phyloP scores from a whole-genome alignment of 2,329 filamentous ascomycete species.

The Alternaria hordeiaustralica region DNA sequence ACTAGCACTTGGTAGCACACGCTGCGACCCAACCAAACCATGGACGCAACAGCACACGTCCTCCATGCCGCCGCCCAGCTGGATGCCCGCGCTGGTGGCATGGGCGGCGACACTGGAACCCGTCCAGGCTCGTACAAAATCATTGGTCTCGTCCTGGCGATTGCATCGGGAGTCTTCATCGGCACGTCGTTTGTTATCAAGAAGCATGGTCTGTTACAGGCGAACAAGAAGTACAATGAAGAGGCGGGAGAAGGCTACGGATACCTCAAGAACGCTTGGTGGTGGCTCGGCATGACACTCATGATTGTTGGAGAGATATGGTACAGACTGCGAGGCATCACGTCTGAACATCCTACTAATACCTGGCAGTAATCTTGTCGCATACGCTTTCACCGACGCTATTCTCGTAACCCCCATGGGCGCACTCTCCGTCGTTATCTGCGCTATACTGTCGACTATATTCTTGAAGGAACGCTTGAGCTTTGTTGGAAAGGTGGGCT shows the following conservation, averaged over 20 bases:
- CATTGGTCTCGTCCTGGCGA: constrained; percentile 83
- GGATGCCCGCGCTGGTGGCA: constrained; percentile 53
- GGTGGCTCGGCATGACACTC: constrained; percentile 94
- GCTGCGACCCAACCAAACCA: constrained; percentile 35
- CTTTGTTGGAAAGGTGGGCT: constrained; percentile 94
- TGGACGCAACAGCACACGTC: constrained; percentile 52
- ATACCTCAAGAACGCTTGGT: constrained; percentile 92
- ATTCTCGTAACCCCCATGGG: constrained; percentile 93
- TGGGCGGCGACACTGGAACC: constrained; percentile 32
- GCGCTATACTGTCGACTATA: constrained; percentile 87
- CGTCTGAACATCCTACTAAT: constrained; percentile 47
- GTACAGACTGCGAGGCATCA: neutral
- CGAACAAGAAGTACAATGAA: constrained; percentile 96
- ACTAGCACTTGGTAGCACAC: constrained; percentile 19
- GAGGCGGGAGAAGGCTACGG: constrained; percentile 95
- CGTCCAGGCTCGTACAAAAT: constrained; percentile 75
- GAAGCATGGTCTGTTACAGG: constrained; percentile 87
- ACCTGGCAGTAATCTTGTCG: constrained; percentile 77
- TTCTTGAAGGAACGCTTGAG: constrained; percentile 95
- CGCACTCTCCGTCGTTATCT: constrained; percentile 89
- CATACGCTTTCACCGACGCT: constrained; percentile 95
- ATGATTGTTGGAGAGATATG: constrained; percentile 96
- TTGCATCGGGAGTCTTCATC: constrained; percentile 90
- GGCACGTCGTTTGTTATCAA: constrained; percentile 95
- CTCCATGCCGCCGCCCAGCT: constrained; percentile 53